Base-by-base conservation (phyloP, 805 yeast genomes). In the Saccharomycopsis selenospora region DNA sequence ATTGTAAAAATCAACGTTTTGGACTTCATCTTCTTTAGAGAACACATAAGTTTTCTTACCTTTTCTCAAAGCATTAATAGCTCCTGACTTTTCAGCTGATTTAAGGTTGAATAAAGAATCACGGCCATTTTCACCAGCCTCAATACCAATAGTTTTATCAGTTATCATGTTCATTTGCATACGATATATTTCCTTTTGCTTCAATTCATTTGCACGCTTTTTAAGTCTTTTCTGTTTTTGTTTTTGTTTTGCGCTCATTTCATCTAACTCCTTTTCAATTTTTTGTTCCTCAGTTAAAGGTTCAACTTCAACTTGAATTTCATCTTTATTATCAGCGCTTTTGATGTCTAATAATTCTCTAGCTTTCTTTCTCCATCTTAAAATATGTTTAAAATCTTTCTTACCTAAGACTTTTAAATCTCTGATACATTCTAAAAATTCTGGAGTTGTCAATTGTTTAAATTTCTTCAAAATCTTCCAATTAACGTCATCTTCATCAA, bases 151-250 rank as follows among this genome's bases (percentile, higher is more conserved):
- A 60, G 89, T 95, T 69, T 76, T 78, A 60, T 95, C 96, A 4
- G 96, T 86, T 50, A 85, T 71, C 96, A 93, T 90, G 65, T 86
- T 87, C 91, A 93, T 82, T 68, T 93, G 97, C 85, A 88, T 82
- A 69, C 98, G 79, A 43, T 76, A 72, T 43, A 91, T 77, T 62
- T 91, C 97, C 65, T 85, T 86, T 63, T 88, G 96, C 60, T 87
- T 88, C 54, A 66, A 56, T 66, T 90, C 96, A 63, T 93, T 89
- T 47, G 77, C 76, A 57, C 73, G 80, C 64, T 96, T 82, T 65
- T 82, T 86, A 57, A 84, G 95, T 61, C 97, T 80, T 65, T 82
- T 90, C 43, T 67, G 67, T 57, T 79, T 78, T 55, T 80, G 73
- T 57, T 79, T 75, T 55, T 85, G 88, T 56, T 77, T 85, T 25